Evolutionary conservation across 257 asterid genomes (phyloP), one percentile per base, ranked within the genome.

Genomic region (Agastache rugosa): DNA sequence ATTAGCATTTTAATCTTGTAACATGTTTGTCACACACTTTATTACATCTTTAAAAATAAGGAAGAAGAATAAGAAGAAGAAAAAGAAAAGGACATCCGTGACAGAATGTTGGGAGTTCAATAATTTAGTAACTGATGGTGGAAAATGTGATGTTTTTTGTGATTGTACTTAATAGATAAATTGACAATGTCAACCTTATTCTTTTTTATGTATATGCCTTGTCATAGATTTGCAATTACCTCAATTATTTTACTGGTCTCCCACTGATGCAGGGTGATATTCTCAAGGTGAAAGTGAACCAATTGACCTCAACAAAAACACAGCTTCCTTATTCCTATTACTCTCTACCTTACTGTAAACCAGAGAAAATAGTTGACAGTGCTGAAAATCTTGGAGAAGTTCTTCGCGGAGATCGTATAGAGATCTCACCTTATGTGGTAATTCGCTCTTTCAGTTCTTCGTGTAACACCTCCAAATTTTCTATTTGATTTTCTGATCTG

Each of bases 331-430:
- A 88, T 69, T 81, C 88, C 34, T 84, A 84, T 63, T 88, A 88
- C 63, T 81, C 94, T 6, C 86, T 88, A 42, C 94, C 94, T 61
- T 83, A 79, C 63, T 88, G 88, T 81, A 79, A 77, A 44, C 94
- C 94, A 12, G 59, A 82, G 44, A 80, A 75, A 47, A 86, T 88
- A 34, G 83, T 86, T 17, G 94, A 88, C 81, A 88, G 90, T 72
- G 83, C 90, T 10, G 94, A 88, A 81, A 88, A 88, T 80, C 87
- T 86, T 34, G 94, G 94, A 56, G 94, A 88, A 75, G 94, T 88
- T 70, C 88, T 88, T 76, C 94, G 94, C 29, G 94, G 94, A 20
- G 94, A 88, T 77, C 94, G 94, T 67, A 88, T 88, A 51, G 94
- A 88, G 82, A 88, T 86, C 80, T 86, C 94, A 17, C 90, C 90